A percentile compares a stretch with the other conserved stretches of the same genome.
phyloP scores from a whole-genome alignment of 257 asterid species.

The Solanum appendiculatum region DNA sequence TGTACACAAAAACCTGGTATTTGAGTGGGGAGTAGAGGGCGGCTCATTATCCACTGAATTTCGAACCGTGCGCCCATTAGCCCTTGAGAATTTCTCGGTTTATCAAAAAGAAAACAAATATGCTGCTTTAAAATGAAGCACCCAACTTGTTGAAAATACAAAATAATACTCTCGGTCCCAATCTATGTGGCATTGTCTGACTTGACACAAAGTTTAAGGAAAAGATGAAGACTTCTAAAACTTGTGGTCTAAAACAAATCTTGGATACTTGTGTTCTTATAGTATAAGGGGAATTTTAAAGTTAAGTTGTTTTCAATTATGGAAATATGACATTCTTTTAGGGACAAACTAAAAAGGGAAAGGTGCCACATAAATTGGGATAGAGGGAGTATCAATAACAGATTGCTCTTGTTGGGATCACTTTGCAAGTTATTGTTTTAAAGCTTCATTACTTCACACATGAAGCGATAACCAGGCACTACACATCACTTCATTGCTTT shows the following conservation, averaged over 20 bases:
- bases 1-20: neutral
- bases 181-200: neutral
- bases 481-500: neutral
- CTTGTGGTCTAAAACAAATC: neutral
- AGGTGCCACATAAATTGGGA: neutral
- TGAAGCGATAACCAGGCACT: neutral
- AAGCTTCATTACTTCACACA: neutral
- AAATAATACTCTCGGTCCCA: neutral
- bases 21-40: neutral
- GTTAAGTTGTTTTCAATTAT: neutral
- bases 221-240: neutral
- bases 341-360: neutral
- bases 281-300: neutral
- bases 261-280: neutral
- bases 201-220: neutral
- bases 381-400: neutral
- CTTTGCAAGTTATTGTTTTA: neutral
- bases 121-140: neutral
- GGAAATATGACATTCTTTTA: neutral
- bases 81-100: neutral
- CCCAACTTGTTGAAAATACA: neutral
- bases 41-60: neutral
- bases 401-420: neutral
- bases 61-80: neutral
- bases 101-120: neutral